phyloP scores from a whole-genome alignment of 768 basidiomycete species.

The Phaffia australis region DNA sequence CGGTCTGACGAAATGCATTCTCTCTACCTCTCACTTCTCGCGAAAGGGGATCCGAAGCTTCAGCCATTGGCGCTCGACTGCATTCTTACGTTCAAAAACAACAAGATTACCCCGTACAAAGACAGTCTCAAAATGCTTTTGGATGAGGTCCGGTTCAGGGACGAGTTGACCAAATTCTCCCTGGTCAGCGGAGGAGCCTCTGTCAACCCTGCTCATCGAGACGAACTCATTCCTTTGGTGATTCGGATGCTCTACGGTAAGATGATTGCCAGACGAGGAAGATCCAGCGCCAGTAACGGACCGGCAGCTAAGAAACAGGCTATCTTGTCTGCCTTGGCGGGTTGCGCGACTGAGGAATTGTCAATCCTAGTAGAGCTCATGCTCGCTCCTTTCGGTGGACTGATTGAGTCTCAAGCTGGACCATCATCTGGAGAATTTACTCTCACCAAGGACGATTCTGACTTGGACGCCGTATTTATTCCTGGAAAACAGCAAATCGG shows the following conservation, averaged over 20 bases:
- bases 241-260: conserved; percentile 74
- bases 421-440: conserved; percentile 26
- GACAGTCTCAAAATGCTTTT: conserved; percentile 60
- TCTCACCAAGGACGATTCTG: conserved; percentile 17
- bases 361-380: conserved; percentile 72
- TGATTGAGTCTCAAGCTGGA: conserved; percentile 22
- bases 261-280: conserved; percentile 69
- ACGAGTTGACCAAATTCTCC: conserved; percentile 64
- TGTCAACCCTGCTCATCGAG: conserved; percentile 49
- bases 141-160: conserved; percentile 80
- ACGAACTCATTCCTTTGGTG: conserved; percentile 56
- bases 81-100: conserved; percentile 67
- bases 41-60: conserved; percentile 69
- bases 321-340: conserved; percentile 58
- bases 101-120: conserved; percentile 48
- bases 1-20: conserved; percentile 53
- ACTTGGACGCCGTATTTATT: conserved; percentile 18
- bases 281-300: conserved; percentile 48
- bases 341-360: conserved; percentile 64
- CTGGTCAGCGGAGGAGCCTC: conserved; percentile 46
- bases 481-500: conserved; percentile 56
- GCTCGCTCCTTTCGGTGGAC: conserved; percentile 53
- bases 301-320: conserved; percentile 58
- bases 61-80: conserved; percentile 68
- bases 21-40: conserved; percentile 63